A percentile compares a stretch with the other conserved stretches of the same genome.
These are phyloP conservation scores for Leptographium flavum DNA, from an alignment of 2,329 filamentous ascomycete genomes.

Conservation along the genomic window DNA sequence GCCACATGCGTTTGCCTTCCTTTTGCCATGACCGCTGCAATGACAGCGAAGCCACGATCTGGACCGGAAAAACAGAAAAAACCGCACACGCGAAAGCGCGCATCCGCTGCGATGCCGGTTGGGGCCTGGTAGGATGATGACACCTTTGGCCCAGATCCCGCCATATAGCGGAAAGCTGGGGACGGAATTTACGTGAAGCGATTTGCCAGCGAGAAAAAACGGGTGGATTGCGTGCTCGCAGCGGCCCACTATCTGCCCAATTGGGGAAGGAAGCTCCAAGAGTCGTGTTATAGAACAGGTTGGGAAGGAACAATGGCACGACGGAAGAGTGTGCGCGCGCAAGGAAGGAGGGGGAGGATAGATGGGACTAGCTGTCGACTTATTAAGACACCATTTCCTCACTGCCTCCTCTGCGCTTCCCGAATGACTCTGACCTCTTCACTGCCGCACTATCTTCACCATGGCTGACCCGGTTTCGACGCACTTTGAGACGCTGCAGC, in stretches of 20 bases:
- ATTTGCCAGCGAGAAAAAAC: neutral
- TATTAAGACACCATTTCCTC: neutral
- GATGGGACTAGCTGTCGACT: neutral
- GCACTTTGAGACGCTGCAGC: constrained; percentile 73
- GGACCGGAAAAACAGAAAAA: no score
- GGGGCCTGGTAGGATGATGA: neutral
- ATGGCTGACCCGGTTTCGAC: constrained; percentile 34
- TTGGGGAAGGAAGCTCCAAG: neutral
- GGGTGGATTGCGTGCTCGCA: neutral
- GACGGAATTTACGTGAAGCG: neutral
- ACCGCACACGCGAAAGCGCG: no score
- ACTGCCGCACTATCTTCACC: constrained; percentile 3
- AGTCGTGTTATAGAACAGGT: neutral
- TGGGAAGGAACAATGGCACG: neutral
- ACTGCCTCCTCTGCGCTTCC: neutral
- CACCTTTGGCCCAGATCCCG: no score
- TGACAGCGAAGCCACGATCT: no score
- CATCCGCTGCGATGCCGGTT: neutral
- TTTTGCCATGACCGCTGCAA: no score
- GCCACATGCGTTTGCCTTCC: no score
- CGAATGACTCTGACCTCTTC: neutral
- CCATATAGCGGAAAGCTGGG: no score
- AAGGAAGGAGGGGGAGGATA: neutral
- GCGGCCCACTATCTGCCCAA: neutral
- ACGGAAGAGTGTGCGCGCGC: neutral